Conservation (phyloP, 2,329 filamentous ascomycete species). For the Trichoderma harzianum region DNA sequence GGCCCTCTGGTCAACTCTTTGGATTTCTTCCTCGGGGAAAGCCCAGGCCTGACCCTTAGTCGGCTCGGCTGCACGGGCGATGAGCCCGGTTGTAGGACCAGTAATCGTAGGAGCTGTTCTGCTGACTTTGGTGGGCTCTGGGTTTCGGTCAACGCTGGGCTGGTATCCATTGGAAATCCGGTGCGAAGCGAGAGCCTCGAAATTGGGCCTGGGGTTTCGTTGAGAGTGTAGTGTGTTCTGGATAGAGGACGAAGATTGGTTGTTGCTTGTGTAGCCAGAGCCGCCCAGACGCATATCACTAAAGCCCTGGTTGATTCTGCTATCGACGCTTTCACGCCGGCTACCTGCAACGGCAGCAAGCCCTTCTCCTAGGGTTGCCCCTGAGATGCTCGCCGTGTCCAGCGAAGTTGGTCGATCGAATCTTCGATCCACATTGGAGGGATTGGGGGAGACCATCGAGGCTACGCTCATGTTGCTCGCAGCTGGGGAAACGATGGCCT, state of each 20-base stretch:
- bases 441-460: conserved; percentile 61
- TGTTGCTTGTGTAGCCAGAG: conserved; percentile 70
- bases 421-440: conserved; percentile 44
- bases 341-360: conserved; percentile 45
- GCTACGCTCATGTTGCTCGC: conserved; percentile 63
- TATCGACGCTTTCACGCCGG: conserved; percentile 75
- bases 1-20: conserved; percentile 43
- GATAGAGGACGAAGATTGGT: conserved; percentile 72
- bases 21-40: conserved; percentile 70
- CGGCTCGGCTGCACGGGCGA: conserved; percentile 69
- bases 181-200: conserved; percentile 53
- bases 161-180: conserved; percentile 64
- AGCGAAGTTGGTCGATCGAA: conserved; percentile 41
- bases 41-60: conserved; percentile 83
- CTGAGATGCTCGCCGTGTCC: conserved; percentile 31
- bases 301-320: conserved; percentile 70
- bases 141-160: conserved; percentile 56
- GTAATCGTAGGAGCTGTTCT: conserved; percentile 74
- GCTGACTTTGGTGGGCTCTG: conserved; percentile 50
- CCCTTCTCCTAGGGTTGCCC: conserved; percentile 34
- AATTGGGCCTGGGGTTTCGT: conserved; percentile 52
- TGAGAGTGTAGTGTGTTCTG: conserved; percentile 68
- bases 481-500: conserved; percentile 53
- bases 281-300: conserved; percentile 65
- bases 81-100: conserved; percentile 62